Percentiles rank a stretch among this genome's conserved stretches.
These are phyloP conservation scores for Gonapodya prolifera DNA, from an alignment of 192 early-diverging fungal species.

Conservation along the genomic window DNA sequence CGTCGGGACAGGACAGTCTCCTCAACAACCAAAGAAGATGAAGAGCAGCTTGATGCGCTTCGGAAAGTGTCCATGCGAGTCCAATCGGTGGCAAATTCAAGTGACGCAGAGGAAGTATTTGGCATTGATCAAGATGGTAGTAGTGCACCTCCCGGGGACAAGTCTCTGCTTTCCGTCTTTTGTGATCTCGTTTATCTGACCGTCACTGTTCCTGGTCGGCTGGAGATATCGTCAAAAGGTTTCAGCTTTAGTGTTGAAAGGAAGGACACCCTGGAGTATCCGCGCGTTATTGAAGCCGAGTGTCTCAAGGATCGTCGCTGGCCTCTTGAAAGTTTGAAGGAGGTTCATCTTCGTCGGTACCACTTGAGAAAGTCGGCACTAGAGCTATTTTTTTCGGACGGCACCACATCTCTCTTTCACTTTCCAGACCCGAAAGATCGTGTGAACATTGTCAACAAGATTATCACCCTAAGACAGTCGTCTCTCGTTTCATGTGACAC, in stretches of 20 bases:
- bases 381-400: slow-evolving; percentile 70
- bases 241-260: background rate
- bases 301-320: slow-evolving; percentile 18
- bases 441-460: slow-evolving; percentile 47
- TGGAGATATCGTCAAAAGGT: background rate
- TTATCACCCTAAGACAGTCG: slow-evolving; percentile 17
- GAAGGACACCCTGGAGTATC: slow-evolving; percentile 1
- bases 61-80: background rate
- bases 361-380: slow-evolving; percentile 57
- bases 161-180: background rate
- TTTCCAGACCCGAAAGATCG: slow-evolving; percentile 38
- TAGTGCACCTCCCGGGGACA: background rate
- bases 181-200: background rate
- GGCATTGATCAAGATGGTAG: background rate
- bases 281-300: slow-evolving; percentile 18
- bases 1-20: background rate
- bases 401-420: slow-evolving; percentile 59
- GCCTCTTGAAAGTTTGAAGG: slow-evolving; percentile 17
- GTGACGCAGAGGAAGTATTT: background rate
- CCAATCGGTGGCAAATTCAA: background rate
- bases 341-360: slow-evolving; percentile 31
- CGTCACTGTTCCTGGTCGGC: background rate
- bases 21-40: background rate
- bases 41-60: background rate
- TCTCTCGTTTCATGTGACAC: slow-evolving; percentile 19